Evolutionary conservation across 1,284 basidiomycete species (phyloP).

Genomic region (Rhodotorula sp.): DNA sequence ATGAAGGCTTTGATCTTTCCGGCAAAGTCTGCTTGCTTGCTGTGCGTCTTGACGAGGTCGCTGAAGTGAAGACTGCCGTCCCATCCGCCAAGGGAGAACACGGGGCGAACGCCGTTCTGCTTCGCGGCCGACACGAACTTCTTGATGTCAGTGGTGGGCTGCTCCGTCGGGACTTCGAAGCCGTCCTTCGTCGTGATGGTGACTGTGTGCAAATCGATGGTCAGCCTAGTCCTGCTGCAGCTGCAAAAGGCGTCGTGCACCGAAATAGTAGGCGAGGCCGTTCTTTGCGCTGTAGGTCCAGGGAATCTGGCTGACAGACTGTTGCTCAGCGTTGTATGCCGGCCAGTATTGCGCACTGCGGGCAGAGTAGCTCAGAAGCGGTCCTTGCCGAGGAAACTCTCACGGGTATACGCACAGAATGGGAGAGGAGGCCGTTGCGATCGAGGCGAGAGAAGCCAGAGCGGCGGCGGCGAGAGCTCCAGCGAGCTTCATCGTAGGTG

Average conservation of each 20-base stretch:
- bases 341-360: slow-evolving; percentile 28
- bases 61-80: slow-evolving; percentile 61
- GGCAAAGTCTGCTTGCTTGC: slow-evolving; percentile 59
- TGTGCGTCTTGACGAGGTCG: slow-evolving; percentile 58
- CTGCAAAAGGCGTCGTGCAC: background rate
- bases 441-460: background rate
- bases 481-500: too few relatives aligned
- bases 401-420: background rate
- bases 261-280: slow-evolving; percentile 33
- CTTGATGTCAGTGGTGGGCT: slow-evolving; percentile 5
- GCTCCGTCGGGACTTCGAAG: slow-evolving; percentile 22
- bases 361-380: background rate
- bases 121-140: slow-evolving; percentile 23
- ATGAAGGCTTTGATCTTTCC: slow-evolving; percentile 62
- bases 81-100: slow-evolving; percentile 38
- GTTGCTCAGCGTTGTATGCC: slow-evolving; percentile 13
- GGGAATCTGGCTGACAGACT: background rate
- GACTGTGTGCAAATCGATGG: background rate
- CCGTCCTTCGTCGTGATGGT: slow-evolving; percentile 18
- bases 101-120: slow-evolving; percentile 10
- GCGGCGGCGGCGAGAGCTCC: background rate
- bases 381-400: too few relatives aligned
- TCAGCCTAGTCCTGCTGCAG: too few relatives aligned
- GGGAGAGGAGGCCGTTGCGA: background rate
- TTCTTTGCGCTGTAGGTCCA: slow-evolving; percentile 7